Conservation (phyloP, 2,329 filamentous ascomycete genomes). For the Ceratocystiopsis minuta region DNA sequence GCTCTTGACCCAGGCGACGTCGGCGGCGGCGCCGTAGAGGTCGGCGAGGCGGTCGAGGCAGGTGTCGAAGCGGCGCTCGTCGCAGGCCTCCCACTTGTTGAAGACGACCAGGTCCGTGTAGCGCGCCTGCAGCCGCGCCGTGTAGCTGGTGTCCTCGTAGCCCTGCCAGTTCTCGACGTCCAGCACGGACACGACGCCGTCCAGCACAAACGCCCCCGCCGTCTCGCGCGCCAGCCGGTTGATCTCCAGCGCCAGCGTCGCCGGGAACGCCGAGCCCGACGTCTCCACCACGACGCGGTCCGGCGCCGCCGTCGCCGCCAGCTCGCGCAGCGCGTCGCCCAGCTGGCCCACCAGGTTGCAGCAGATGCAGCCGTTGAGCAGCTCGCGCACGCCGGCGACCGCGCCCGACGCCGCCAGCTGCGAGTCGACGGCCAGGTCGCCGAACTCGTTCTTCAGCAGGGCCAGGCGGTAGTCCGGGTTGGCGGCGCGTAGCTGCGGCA, state of each 20-base stretch:
- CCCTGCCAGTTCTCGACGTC: slow-evolving; percentile 93
- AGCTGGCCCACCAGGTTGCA: slow-evolving; percentile 95
- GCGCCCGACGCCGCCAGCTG: slow-evolving; percentile 69
- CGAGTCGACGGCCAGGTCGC: slow-evolving; percentile 82
- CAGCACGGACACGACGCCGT: slow-evolving; percentile 77
- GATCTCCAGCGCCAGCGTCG: slow-evolving; percentile 78
- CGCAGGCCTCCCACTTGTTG: slow-evolving; percentile 76
- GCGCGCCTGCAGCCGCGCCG: slow-evolving; percentile 68
- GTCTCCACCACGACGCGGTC: slow-evolving; percentile 93
- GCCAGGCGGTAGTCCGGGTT: slow-evolving; percentile 69
- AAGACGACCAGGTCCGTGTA: slow-evolving; percentile 85
- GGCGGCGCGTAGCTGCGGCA: slow-evolving; percentile 67
- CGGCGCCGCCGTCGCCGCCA: slow-evolving; percentile 38
- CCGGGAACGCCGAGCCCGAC: slow-evolving; percentile 70
- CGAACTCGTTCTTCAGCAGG: slow-evolving; percentile 95
- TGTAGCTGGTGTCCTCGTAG: slow-evolving; percentile 81
- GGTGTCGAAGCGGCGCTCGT: slow-evolving; percentile 57
- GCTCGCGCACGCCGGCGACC: slow-evolving; percentile 77
- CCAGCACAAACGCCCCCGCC: slow-evolving; percentile 49
- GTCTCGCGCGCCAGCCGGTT: slow-evolving; percentile 60
- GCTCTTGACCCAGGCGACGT: slow-evolving; percentile 72
- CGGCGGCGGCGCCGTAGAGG: slow-evolving; percentile 47
- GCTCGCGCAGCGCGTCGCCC: slow-evolving; percentile 57
- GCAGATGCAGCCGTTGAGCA: slow-evolving; percentile 96
- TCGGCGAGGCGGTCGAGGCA: slow-evolving; percentile 66